These are phyloP conservation scores for Podaxis sp. DNA, from an alignment of 768 basidiomycete species.

Conservation along the genomic window DNA sequence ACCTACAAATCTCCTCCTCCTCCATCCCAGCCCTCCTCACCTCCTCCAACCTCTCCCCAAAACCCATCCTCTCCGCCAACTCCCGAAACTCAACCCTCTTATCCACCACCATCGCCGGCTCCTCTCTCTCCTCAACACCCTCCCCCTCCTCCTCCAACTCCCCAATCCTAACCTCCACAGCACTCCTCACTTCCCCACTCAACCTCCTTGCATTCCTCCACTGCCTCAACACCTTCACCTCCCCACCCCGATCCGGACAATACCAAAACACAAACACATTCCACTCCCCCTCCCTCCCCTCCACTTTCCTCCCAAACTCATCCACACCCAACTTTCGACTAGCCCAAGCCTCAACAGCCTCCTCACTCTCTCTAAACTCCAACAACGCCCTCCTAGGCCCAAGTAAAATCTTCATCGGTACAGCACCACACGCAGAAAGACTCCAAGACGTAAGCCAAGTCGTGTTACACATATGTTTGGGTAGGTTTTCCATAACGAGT, in stretches of 20 bases:
- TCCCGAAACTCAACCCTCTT: constrained; percentile 21
- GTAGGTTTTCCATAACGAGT: constrained; percentile 57
- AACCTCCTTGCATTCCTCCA: constrained; percentile 47
- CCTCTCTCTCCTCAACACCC: constrained; percentile 40
- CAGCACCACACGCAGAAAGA: constrained; percentile 33
- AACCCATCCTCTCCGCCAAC: constrained; percentile 33
- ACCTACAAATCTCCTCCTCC: constrained; percentile 16
- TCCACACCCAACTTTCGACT: constrained; percentile 44
- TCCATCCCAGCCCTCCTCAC: constrained; percentile 29
- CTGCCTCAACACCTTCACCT: constrained; percentile 43
- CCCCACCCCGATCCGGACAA: constrained; percentile 50
- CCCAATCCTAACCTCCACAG: background rate
- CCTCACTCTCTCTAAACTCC: constrained; percentile 45
- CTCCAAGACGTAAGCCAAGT: constrained; percentile 46
- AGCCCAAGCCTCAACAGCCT: constrained; percentile 48
- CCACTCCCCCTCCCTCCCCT: background rate
- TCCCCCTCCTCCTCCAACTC: constrained; percentile 41
- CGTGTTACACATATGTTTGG: constrained; percentile 43
- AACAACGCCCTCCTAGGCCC: constrained; percentile 48
- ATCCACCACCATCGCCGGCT: constrained; percentile 13
- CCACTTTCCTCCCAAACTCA: background rate
- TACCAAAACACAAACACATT: constrained; percentile 23
- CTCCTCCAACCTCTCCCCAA: constrained; percentile 29
- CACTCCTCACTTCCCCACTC: constrained; percentile 38
- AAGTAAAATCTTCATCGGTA: constrained; percentile 41